Evolutionary conservation across 2,329 filamentous ascomycete species (phyloP), one percentile per base, ranked within the genome.

Genomic region (Aspergillus texensis): DNA sequence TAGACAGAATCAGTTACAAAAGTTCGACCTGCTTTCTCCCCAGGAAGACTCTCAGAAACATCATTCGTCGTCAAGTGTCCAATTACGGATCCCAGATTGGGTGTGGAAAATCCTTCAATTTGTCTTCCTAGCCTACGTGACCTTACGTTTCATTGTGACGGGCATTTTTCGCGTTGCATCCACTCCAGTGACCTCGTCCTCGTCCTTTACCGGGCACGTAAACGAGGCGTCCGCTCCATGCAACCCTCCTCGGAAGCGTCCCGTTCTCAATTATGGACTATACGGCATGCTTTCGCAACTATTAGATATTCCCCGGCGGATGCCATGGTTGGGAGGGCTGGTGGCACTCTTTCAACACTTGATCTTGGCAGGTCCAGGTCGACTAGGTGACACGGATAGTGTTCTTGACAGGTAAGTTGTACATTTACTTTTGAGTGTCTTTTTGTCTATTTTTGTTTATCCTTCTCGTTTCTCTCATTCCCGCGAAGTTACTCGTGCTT

Each of bases 321-420:
- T 97, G 93, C 94, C 94, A 67, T 98, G 94, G 94, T 85, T 97
- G 62, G 85, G 84, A 74, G 92, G 92, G 74, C 82, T 87, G 70
- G 77, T 95, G 64, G 91, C 91, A 62, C 86, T 97, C 78, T 77
- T 90, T 69, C 92, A 95, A 79, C 89, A 91, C 83, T 84, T 88
- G 69, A 85, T 89, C 72, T 80, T 94, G 73, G 83, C 84, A 72
- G 92, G 93, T 28, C 92, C 92, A 68, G 91, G 93, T 72, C 86
- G 81, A 79, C 79, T 96, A 68, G 93, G 91, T 75, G 85, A 86
- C 72, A 87, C 90, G 32, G 86, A 96, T 77, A 89, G 93, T 67
- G 85, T 89, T 77, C 82, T 97, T 79, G 94, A 98, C 83, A 96
- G 93, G 94, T 98, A 88, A 90, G 92, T 85, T 71, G 57, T 46